Evolutionary conservation across 768 basidiomycete species (phyloP), one percentile per base, ranked within the genome.

Genomic region (Leccinum subtestaceum): DNA sequence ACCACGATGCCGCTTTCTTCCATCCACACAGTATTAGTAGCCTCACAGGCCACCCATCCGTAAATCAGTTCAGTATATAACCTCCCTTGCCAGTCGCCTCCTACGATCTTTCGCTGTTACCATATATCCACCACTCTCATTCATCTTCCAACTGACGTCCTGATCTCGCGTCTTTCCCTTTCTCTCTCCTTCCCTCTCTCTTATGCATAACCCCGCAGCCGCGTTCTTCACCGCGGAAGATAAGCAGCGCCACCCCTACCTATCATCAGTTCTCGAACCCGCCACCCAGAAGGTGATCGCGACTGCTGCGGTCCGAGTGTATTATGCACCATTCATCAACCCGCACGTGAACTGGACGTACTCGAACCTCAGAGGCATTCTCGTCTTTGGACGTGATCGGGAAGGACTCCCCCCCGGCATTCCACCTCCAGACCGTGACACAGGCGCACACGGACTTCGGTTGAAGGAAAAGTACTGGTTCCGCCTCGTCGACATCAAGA

Each of bases 341-440:
- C 71, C 71, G 66, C 78, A 73, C 65, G 72, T 67, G 65, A 79
- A 81, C 51, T 89, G 88, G 88, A 75, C 75, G 9, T 85, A 79
- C 63, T 83, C 86, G 23, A 80, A 81, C 36, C 76, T 88, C 67
- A 78, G 77, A 57, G 88, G 88, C 23, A 81, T 78, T 17, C 75
- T 89, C 31, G 78, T 83, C 25, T 86, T 89, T 60, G 79, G 78
- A 13, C 70, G 69, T 47, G 70, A 71, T 67, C 71, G 69, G 48
- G 70, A 73, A 13, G 64, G 59, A 13, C 54, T 58, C 8, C 70
- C 71, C 2, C 71, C 71, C 13, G 61, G 60, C 38, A 53, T 60
- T 40, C 60, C 63, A 47, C 66, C 48, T 38, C 70, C 62, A 55
- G 68, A 56, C 59, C 66, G 63, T 25, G 63, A 54, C 58, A 59